Conservation (phyloP, 768 basidiomycete species). For the Lentinus brumalis region DNA sequence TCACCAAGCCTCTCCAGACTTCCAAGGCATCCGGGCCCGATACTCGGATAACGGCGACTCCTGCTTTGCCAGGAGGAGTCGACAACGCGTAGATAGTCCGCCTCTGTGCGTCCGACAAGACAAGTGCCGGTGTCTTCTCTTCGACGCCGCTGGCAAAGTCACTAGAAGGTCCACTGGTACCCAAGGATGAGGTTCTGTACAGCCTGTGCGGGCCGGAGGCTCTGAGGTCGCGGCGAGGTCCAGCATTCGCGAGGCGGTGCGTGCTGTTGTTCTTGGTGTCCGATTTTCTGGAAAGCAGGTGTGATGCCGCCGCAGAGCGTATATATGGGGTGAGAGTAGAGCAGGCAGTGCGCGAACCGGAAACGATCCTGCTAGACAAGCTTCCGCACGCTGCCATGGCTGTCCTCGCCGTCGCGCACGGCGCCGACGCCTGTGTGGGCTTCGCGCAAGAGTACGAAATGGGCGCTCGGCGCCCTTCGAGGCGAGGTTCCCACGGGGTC, state of each 20-base stretch:
- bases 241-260: slow-evolving; percentile 15
- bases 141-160: not conserved
- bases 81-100: slow-evolving; percentile 86
- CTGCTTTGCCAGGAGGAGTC: slow-evolving; percentile 83
- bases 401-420: slow-evolving; percentile 17
- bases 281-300: slow-evolving; percentile 11
- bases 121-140: slow-evolving; percentile 12
- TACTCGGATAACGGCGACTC: slow-evolving; percentile 79
- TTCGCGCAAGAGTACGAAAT: not conserved
- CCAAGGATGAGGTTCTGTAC: slow-evolving; percentile 4
- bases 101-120: slow-evolving; percentile 54
- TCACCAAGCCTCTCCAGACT: slow-evolving; percentile 66
- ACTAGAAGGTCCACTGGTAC: not conserved
- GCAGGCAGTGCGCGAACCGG: slow-evolving; percentile 11
- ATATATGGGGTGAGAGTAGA: slow-evolving; percentile 9
- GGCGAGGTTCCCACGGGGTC: slow-evolving; percentile 22
- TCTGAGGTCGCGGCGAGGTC: not conserved
- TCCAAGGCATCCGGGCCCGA: slow-evolving; percentile 72
- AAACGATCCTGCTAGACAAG: slow-evolving; percentile 10
- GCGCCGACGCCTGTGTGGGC: slow-evolving; percentile 1
- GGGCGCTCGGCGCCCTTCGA: not conserved
- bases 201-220: slow-evolving; percentile 10
- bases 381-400: slow-evolving; percentile 8
- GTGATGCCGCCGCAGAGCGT: slow-evolving; percentile 5
- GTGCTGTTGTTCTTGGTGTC: slow-evolving; percentile 1